Evolutionary conservation across 2,329 filamentous ascomycete genomes (phyloP).

Genomic region (Aureobasidium sp.): DNA sequence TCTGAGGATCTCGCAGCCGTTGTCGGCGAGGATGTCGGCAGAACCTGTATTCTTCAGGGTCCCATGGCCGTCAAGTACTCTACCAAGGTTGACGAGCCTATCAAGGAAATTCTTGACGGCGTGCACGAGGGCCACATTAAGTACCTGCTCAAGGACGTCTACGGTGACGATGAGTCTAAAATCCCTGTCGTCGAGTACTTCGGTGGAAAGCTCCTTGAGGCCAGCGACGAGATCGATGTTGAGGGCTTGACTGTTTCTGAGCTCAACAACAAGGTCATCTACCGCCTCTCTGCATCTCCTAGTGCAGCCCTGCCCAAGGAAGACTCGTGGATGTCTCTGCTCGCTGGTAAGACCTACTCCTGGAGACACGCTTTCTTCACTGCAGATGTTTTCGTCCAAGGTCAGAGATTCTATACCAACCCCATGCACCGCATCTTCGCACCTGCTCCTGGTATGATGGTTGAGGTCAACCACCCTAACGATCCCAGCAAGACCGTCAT

Average conservation of each 20-base stretch:
- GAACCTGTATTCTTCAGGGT: constrained; percentile 93
- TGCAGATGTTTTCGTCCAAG: constrained; percentile 88
- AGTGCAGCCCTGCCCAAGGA: constrained; percentile 66
- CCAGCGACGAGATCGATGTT: constrained; percentile 64
- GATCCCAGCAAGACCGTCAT: constrained; percentile 78
- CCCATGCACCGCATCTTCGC: constrained; percentile 87
- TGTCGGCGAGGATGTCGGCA: constrained; percentile 88
- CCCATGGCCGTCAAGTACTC: constrained; percentile 89
- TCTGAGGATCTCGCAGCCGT: constrained; percentile 96
- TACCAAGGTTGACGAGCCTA: constrained; percentile 80
- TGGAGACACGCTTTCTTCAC: constrained; percentile 95
- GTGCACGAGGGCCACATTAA: constrained; percentile 85
- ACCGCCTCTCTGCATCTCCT: constrained; percentile 70
- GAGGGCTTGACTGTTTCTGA: constrained; percentile 81
- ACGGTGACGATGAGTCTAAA: constrained; percentile 60
- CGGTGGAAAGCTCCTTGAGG: constrained; percentile 73
- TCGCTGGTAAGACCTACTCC: constrained; percentile 77
- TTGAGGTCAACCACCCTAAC: constrained; percentile 78
- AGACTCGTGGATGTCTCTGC: constrained; percentile 78
- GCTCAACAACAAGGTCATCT: constrained; percentile 71
- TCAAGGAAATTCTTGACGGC: constrained; percentile 87
- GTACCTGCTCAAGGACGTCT: constrained; percentile 69
- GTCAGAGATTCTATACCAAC: constrained; percentile 94
- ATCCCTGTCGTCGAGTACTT: constrained; percentile 93
- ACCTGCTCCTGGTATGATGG: constrained; percentile 74